Base-by-base conservation (phyloP, 441 rosid genomes). In the Gossypium davidsonii region DNA sequence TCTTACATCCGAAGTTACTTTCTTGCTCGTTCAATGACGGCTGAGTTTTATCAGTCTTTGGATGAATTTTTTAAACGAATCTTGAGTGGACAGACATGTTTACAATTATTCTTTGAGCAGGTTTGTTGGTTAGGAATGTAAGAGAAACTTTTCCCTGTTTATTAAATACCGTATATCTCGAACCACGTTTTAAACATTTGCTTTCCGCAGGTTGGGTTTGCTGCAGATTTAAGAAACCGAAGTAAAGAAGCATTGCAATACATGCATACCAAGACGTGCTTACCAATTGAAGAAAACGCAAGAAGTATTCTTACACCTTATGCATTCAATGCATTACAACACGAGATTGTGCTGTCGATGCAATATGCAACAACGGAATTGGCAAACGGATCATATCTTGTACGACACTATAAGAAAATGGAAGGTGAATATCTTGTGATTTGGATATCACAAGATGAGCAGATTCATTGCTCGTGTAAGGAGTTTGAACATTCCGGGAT, bases 251-350 rank as follows among this genome's bases (percentile, higher is more conserved):
- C 42, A 44, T 73, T 84, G 76, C 91, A 81, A 70, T 88, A 79
- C 74, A 72, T 82, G 78, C 85, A 70, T 69, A 56, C 83, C 71
- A 92, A 86, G 79, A 89, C 97, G 14, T 83, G 87, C 84, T 84
- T 86, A 82, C 98, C 95, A 28, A 89, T 92, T 79, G 98, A 94
- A 85, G 94, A 86, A 73, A 95, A 92, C 58, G 96, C 97, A 31
- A 86, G 87, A 25, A 82, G 80, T 71, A 64, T 90, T 79, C 89
- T 92, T 55, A 86, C 96, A 53, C 96, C 97, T 62, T 92, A 81
- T 67, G 94, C 97, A 59, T 94, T 94, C 74, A 86, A 79, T 61
- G 67, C 83, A 18, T 80, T 88, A 34, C 99, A 94, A 73, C 87
- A 85, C 31, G 97, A 94, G 85, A 78, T 94, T 58, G 82, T 86